Base-by-base conservation (phyloP, 2,329 filamentous ascomycete species). In the Penicillium sp. region DNA sequence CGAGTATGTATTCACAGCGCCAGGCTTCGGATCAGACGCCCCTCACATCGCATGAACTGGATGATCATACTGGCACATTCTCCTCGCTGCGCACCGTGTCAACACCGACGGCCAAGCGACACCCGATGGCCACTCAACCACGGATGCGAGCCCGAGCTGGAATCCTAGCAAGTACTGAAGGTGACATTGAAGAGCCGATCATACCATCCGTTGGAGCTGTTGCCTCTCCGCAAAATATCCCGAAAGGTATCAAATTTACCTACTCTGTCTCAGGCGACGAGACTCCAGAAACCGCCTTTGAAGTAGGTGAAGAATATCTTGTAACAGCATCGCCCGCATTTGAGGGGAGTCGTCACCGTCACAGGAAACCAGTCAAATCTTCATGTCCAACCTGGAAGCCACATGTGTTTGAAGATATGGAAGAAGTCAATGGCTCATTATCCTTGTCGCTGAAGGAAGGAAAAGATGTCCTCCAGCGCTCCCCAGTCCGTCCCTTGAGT, bases 31-130 rank as follows among this genome's bases (percentile, higher is more conserved):
- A 31, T 38, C 39, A 49, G 13, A 43, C 41, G 12, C 41, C 37
- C 33, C 31, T 41, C 24, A 18, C 39, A 7, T 49, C 38, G 25
- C 49, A 52, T 29, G 58, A 56, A 15, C 47, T 67, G 39, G 58
- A 66, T 48, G 54, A 60, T 20, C 44, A 64, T n/a, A 51, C 61
- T 20, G 57, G 56, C 23, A 47, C 53, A 15, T 67, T 67, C 32
- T 59, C 66, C 4, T 58, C 61, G 4, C 47, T 57, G 29, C 60
- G 52, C 47, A 58, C 49, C 28, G 44, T 58, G 31, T 55, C 61
- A 18, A 45, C 49, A 27, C 45, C 50, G 20, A 46, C 42, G 27
- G 39, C 53, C n/a, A 68, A 67, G 38, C 53, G 54, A 13, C 58
- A 55, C 31, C 57, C 61, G 3, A 39, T 55, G 45, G 38, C 49